Evolutionary conservation across 2,329 filamentous ascomycete genomes (phyloP), one percentile per base, ranked within the genome.

Genomic region (Clonostachys rhizophaga): DNA sequence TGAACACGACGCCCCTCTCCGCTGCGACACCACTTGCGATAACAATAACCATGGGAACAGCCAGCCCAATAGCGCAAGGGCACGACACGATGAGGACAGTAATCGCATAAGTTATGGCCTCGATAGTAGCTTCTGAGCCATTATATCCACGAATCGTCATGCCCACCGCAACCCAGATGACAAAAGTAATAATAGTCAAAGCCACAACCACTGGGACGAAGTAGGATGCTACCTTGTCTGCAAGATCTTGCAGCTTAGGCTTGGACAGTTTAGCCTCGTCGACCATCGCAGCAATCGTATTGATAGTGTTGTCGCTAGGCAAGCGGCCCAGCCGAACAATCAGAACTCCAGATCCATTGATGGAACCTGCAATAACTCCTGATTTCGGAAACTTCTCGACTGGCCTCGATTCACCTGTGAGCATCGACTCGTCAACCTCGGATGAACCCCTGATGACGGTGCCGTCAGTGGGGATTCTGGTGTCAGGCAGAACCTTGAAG

Each of bases 21-120:
- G 82, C 80, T 0, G 76, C 79, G 4, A 83, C 70, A 2, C 81
- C 79, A 8, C 78, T 73, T 3, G 78, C 75, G 36, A 86, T 76
- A 2, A 85, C 74, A 7, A 86, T 61, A 3, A 86, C 82, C 79
- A 86, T 84, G 0, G 83, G 83, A 0, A 86, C 81, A 3, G 81
- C 81, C 2, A 87, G 68, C 0, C 81, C 81, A 33, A 87, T 74
- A 0, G 82, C 83, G 49, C 82, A 86, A 3, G 83, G 83, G 52
- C 82, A 87, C 2, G 81, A 83, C 2, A 86, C 72, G 13, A 78
- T 73, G 3, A 85, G 67, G 0, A 79, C 77, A 3, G 81, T 62
- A 30, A 66, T 55, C 14, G 57, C 54, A 42, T 66, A 67, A 0
- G 64, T 68, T 30, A 64, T 56, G 7, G 64, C 64, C 9, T 63